These are phyloP conservation scores for Paracorniculantispora psalliotae DNA, from an alignment of 2,329 filamentous ascomycete genomes.

Conservation along the genomic window DNA sequence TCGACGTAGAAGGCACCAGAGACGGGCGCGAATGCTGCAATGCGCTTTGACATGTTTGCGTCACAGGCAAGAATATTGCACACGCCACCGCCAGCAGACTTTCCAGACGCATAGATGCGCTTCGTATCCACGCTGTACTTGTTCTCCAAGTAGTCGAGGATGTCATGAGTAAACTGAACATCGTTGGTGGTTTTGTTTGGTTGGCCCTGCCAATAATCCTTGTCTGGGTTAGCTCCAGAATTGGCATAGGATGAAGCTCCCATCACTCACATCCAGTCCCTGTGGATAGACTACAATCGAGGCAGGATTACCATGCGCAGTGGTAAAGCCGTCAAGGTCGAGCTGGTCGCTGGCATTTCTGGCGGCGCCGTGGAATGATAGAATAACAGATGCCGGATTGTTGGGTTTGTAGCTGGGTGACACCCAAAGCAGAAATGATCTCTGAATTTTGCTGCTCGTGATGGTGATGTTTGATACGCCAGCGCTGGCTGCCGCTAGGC, in stretches of 20 bases:
- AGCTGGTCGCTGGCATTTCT: constrained; percentile 32
- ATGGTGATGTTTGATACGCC: constrained; percentile 9
- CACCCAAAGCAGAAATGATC: constrained; percentile 32
- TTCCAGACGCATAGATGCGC: constrained; percentile 35
- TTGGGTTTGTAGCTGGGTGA: constrained; percentile 29
- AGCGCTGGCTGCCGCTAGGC: neutral
- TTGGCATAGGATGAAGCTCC: too few species aligned
- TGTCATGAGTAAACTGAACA: constrained; percentile 35
- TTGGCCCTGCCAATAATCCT: constrained; percentile 30
- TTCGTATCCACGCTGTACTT: constrained; percentile 31
- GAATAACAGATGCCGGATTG: constrained; percentile 30
- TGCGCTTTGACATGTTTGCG: constrained; percentile 26
- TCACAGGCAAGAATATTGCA: constrained; percentile 35
- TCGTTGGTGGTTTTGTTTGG: constrained; percentile 37
- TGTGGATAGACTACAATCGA: constrained; percentile 40
- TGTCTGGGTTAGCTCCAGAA: neutral
- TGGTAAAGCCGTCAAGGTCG: constrained; percentile 32
- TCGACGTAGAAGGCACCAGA: constrained; percentile 37
- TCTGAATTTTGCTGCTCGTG: constrained; percentile 11
- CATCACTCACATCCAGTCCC: constrained; percentile 32
- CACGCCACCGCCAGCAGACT: constrained; percentile 39
- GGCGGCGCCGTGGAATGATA: constrained; percentile 40
- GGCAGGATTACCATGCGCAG: constrained; percentile 29
- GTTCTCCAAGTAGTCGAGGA: constrained; percentile 32
- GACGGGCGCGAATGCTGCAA: constrained; percentile 35